phyloP scores from a whole-genome alignment of 495 filamentous ascomycete species.

The Xylaria longipes region DNA sequence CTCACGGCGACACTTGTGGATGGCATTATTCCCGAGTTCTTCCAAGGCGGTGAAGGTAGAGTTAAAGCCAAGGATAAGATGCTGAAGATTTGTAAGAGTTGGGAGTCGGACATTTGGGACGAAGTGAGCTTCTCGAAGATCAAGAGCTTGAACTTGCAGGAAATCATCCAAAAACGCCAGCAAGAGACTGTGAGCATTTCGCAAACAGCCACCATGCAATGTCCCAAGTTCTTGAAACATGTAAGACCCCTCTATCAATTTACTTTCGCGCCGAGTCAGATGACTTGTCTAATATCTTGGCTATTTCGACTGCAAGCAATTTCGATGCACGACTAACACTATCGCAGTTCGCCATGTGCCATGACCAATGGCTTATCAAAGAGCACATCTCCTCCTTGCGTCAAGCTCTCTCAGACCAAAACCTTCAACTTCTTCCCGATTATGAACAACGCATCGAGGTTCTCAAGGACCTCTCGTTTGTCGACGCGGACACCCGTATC shows the following conservation, averaged over 20 bases:
- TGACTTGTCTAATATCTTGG: too few relatives aligned
- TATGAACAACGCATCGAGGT: slow-evolving; percentile 95
- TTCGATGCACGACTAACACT: slow-evolving; percentile 3
- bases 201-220: slow-evolving; percentile 65
- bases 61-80: slow-evolving; percentile 65
- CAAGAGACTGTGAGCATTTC: slow-evolving; percentile 64
- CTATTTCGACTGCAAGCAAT: too few relatives aligned
- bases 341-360: slow-evolving; percentile 81
- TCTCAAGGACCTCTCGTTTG: slow-evolving; percentile 86
- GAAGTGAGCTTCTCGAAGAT: slow-evolving; percentile 84
- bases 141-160: slow-evolving; percentile 76
- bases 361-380: slow-evolving; percentile 93
- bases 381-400: slow-evolving; percentile 87
- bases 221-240: slow-evolving; percentile 82
- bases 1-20: slow-evolving; percentile 77
- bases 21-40: slow-evolving; percentile 61
- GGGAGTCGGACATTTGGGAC: slow-evolving; percentile 77
- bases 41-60: slow-evolving; percentile 51
- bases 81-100: slow-evolving; percentile 66
- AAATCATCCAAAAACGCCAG: slow-evolving; percentile 71
- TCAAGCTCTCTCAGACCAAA: slow-evolving; percentile 91
- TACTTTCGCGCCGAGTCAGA: not conserved
- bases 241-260: slow-evolving; percentile 55
- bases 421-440: slow-evolving; percentile 94
- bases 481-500: slow-evolving; percentile 82